Conservation (phyloP, 768 basidiomycete genomes). For the Suillus fuscotomentosus region DNA sequence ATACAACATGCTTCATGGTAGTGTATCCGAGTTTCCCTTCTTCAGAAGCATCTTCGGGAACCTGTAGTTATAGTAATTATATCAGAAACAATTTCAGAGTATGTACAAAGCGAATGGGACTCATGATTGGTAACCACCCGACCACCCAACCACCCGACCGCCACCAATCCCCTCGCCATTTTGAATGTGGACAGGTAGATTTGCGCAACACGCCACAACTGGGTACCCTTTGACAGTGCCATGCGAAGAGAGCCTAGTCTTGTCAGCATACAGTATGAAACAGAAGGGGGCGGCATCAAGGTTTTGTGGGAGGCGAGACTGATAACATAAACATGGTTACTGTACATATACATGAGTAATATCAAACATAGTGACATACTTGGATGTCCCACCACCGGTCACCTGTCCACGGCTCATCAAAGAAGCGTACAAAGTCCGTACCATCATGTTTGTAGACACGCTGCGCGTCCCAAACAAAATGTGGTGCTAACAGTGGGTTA, state of each 20-base stretch:
- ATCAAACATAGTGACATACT: conserved; percentile 18
- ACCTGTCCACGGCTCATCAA: conserved; percentile 38
- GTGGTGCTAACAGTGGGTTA: conserved; percentile 2
- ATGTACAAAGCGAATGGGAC: not conserved
- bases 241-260: conserved; percentile 18
- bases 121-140: conserved; percentile 21
- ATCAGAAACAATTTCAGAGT: no score
- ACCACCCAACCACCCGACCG: conserved; percentile 2
- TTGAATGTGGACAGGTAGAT: conserved; percentile 11
- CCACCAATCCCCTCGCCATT: conserved; percentile 15
- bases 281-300: conserved; percentile 16
- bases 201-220: conserved; percentile 12
- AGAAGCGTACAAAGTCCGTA: conserved; percentile 22
- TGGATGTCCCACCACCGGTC: conserved; percentile 36
- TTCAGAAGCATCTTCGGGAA: not conserved
- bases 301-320: not conserved
- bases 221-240: conserved; percentile 20
- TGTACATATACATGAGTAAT: not conserved
- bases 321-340: not conserved
- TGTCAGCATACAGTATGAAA: conserved; percentile 35
- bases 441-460: conserved; percentile 27
- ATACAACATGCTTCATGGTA: conserved; percentile 18
- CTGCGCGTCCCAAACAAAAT: conserved; percentile 34
- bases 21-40: conserved; percentile 9
- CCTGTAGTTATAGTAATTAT: not conserved